Percentiles rank a stretch among this genome's conserved stretches.
These are phyloP conservation scores for Thalassia testudinum DNA, from an alignment of 116 monocot genomes.

Conservation along the genomic window DNA sequence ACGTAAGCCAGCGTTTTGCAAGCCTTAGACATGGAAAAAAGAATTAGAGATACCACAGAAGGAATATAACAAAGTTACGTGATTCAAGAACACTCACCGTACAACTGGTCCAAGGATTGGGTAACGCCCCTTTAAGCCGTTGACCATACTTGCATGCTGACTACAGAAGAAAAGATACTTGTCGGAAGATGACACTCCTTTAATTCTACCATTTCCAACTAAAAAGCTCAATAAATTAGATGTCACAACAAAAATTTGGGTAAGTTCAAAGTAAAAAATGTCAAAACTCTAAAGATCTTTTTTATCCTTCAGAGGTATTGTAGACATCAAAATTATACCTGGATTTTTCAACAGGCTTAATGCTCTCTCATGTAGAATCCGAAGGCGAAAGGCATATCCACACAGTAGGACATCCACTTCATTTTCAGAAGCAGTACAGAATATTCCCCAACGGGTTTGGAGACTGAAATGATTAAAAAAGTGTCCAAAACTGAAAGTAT, in stretches of 20 bases:
- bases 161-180: constrained; percentile 61
- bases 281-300: too few relatives aligned
- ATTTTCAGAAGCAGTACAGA: constrained; percentile 57
- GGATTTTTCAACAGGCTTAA: constrained; percentile 28
- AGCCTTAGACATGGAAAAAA: constrained; percentile 29
- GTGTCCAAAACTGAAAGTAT: not conserved
- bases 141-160: constrained; percentile 95
- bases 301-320: too few relatives aligned
- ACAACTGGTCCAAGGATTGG: constrained; percentile 74
- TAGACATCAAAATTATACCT: constrained; percentile 26
- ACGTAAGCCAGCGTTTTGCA: constrained; percentile 80
- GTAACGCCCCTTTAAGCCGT: constrained; percentile 75
- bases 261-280: too few relatives aligned
- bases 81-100: constrained; percentile 21
- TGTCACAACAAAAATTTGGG: too few relatives aligned
- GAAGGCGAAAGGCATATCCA: constrained; percentile 87
- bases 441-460: constrained; percentile 43
- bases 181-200: constrained; percentile 34
- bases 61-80: not conserved
- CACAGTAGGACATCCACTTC: constrained; percentile 66
- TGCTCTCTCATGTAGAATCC: constrained; percentile 83
- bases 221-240: constrained; percentile 4
- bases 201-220: constrained; percentile 32
- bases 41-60: not conserved
- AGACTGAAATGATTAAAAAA: constrained; percentile 54